Base-by-base conservation (phyloP, 306 rosid genomes). In the Citrullus amarus region DNA sequence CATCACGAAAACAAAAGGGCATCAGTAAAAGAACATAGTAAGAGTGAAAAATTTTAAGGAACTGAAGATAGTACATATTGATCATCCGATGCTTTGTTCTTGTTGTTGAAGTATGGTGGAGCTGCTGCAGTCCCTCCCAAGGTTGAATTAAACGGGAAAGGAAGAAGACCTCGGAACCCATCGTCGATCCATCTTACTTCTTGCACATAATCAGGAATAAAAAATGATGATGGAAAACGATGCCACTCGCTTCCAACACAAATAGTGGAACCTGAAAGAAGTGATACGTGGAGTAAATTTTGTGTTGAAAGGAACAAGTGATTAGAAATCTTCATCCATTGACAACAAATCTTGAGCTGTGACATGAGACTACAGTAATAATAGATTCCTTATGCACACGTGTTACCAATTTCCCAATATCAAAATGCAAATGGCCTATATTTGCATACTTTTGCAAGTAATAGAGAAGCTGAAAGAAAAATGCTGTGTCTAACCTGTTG, bases 171-270 rank as follows among this genome's bases (percentile, higher is more conserved):
- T 60, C 86, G 81, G 80, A 96, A 96, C 20, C 99, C 99, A 56
- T 96, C 99, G 75, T 96, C 93, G 53, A 96, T 88, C 99, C 99
- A 96, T 78, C 88, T 81, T 48, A 96, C 97, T 84, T 96, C 87
- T 78, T 85, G 89, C 32, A 96, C 90, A 80, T 78, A 92, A 77
- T 88, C 86, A 17, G 99, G 99, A 83, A 92, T 39, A 6, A 96
- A 88, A 86, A 96, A 96, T 9, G 98, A 96, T 16, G 99, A 96
- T 20, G 99, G 99, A 77, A 79, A 96, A 9, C 98, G 93, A 74
- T 96, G 97, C 98, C 99, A 96, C 84, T 92, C 99, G 62, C 96
- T 90, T 82, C 99, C 99, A 65, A 96, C 93, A 61, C 99, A 96
- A 13, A 96, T 84, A 36, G 90, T 86, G 85, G 99, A 82, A 80